Evolutionary conservation across 176 grass and related monocot genomes (phyloP), one percentile per base, ranked within the genome.

Genomic region (Elymus sibiricus): DNA sequence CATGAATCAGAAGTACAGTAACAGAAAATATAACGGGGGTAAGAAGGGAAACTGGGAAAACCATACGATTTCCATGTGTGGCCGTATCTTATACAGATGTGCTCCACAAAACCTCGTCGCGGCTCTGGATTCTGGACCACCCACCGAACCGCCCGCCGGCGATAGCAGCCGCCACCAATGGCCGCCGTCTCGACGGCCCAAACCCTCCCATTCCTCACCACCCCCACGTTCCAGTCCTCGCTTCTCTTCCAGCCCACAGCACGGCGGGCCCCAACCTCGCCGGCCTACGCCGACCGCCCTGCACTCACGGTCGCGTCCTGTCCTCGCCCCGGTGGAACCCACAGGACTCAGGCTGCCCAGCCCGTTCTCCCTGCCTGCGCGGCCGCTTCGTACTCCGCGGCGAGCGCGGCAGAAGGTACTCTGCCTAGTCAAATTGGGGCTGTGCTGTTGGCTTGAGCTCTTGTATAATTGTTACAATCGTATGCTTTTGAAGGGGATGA

Each of bases 341-440:
- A 5, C 34, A 42, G 44, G 35, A 28, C 19, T 73, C 51, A 13
- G 44, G 15, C 25, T 11, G 15, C 59, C 49, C 60, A 19, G 4
- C 1, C 28, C n/a, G 15, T 83, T 49, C 26, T 46, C 66, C 75
- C 16, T 60, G 37, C 28, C 68, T 16, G 69, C 8, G 68, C 37
- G 7, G 44, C 75, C 21, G 35, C 38, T 53, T 84, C 80, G 9
- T 28, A 61, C 8, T 65, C 80, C 6, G 22, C 34, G 25, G 56
- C 58, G 44, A 68, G 80, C 12, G 17, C 28, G 28, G 37, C 75
- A 35, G 68, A 80, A 87, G 85, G 89, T 91, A 84, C 27, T 59
- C 3, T 29, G 9, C 13, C 6, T 74, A 43, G 19, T 31, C 16
- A 7, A 74, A 34, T 51, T 53, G 61, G 22, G 74, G 75, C 5